Conservation (phyloP, 2,329 filamentous ascomycete species). For the Fusarium palustre region DNA sequence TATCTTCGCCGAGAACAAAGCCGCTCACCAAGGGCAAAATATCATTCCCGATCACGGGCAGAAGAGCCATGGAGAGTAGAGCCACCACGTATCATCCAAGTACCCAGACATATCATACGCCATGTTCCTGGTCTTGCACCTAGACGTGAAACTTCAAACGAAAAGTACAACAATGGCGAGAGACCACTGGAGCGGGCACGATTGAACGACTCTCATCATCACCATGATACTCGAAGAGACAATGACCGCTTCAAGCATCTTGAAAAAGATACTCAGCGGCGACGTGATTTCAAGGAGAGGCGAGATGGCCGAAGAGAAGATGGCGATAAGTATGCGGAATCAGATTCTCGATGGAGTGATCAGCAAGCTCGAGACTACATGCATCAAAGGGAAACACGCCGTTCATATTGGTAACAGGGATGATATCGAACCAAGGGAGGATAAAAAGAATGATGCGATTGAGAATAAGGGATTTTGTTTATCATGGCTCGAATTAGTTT, state of each 20-base stretch:
- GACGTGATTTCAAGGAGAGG: slow-evolving; percentile 23
- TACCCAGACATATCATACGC: slow-evolving; percentile 20
- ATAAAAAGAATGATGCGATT: background rate
- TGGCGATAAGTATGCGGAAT: background rate
- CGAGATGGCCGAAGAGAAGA: slow-evolving; percentile 8
- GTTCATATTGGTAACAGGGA: slow-evolving; percentile 10
- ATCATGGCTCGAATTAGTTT: background rate
- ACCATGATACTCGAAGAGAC: slow-evolving; percentile 22
- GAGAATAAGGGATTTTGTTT: background rate
- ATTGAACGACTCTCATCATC: slow-evolving; percentile 18
- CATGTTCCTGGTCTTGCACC: slow-evolving; percentile 30
- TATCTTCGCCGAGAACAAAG: slow-evolving; percentile 10
- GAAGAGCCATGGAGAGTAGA: slow-evolving; percentile 26
- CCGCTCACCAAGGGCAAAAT: slow-evolving; percentile 23
- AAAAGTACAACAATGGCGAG: slow-evolving; percentile 15
- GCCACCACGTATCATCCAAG: slow-evolving; percentile 38
- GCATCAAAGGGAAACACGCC: slow-evolving; percentile 19
- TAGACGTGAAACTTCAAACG: slow-evolving; percentile 31
- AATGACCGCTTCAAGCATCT: slow-evolving; percentile 32
- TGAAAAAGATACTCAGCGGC: slow-evolving; percentile 26
- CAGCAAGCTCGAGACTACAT: slow-evolving; percentile 37
- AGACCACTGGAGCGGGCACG: slow-evolving; percentile 34
- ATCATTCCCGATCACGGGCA: background rate
- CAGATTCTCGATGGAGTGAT: slow-evolving; percentile 34
- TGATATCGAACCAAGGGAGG: background rate